These are phyloP conservation scores for Talaromyces sp. DNA, from an alignment of 2,329 filamentous ascomycete genomes.

Conservation along the genomic window DNA sequence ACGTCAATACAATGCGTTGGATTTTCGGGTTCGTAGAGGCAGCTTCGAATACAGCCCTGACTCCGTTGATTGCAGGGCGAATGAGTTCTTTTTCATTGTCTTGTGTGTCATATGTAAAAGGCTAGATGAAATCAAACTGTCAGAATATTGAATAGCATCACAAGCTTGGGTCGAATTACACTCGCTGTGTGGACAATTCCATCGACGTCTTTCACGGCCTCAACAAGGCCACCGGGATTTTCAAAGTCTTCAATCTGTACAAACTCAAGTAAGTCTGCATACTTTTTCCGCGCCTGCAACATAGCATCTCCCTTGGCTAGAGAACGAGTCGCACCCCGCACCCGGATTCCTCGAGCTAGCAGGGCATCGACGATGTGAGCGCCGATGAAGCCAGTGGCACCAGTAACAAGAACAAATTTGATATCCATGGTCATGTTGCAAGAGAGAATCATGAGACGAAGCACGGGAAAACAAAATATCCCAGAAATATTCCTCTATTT, in stretches of 20 bases:
- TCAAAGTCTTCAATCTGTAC: conserved; percentile 8
- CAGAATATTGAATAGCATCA: background rate
- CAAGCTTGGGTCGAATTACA: background rate
- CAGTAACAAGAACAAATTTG: conserved; percentile 17
- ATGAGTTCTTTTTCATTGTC: conserved; percentile 11
- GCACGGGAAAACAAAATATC: background rate
- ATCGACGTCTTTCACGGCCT: conserved; percentile 8
- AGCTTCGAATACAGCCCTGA: conserved; percentile 3
- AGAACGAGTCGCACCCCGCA: conserved; percentile 12
- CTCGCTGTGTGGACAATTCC: conserved; percentile 9
- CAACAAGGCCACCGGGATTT: background rate
- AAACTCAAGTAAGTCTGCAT: conserved; percentile 5
- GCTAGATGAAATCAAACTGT: background rate
- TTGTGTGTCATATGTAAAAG: conserved; percentile 3
- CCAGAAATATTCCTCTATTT: background rate
- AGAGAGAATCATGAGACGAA: background rate
- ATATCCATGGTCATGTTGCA: background rate
- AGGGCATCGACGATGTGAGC: conserved; percentile 18
- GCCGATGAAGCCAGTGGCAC: conserved; percentile 23
- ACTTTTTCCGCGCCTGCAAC: conserved; percentile 8
- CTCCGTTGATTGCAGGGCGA: conserved; percentile 6
- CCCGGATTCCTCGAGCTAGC: conserved; percentile 11
- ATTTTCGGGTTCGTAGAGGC: conserved; percentile 33
- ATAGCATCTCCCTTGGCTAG: conserved; percentile 10
- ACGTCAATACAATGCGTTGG: conserved; percentile 6